phyloP scores from a whole-genome alignment of 768 basidiomycete species.

The Russula brevipes region DNA sequence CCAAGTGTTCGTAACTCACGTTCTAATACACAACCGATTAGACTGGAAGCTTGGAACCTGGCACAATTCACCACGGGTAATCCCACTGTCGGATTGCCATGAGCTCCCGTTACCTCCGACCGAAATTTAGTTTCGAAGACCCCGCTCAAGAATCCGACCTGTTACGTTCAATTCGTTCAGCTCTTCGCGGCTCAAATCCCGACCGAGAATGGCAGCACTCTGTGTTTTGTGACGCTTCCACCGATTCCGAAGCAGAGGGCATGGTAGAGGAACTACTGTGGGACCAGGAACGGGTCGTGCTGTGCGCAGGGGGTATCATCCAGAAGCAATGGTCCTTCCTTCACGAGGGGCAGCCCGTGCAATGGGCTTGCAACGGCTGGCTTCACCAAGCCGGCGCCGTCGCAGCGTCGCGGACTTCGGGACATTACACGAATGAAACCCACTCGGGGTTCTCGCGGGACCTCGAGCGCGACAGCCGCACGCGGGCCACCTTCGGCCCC shows the following conservation, averaged over 20 bases:
- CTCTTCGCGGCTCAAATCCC: constrained; percentile 44
- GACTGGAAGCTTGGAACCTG: background rate
- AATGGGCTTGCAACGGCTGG: constrained; percentile 74
- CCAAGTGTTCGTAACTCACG: background rate
- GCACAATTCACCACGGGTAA: background rate
- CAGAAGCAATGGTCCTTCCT: constrained; percentile 68
- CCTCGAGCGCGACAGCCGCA: constrained; percentile 28
- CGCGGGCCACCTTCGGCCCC: constrained; percentile 38
- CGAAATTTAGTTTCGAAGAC: constrained; percentile 5
- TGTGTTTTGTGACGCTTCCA: constrained; percentile 4
- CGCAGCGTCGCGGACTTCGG: constrained; percentile 28
- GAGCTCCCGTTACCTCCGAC: constrained; percentile 17
- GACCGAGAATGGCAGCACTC: constrained; percentile 8
- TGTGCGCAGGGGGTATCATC: constrained; percentile 64
- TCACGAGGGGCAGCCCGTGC: constrained; percentile 66
- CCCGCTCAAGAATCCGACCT: constrained; percentile 36
- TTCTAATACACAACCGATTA: background rate
- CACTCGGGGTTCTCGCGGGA: constrained; percentile 28
- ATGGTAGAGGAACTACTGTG: constrained; percentile 60
- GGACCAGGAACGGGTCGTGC: constrained; percentile 57
- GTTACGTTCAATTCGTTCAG: constrained; percentile 53
- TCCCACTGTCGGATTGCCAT: background rate
- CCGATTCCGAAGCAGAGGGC: constrained; percentile 30
- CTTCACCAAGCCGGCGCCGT: constrained; percentile 49
- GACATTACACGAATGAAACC: constrained; percentile 30